These are phyloP conservation scores for Neostapfia colusana DNA, from an alignment of 176 grass and related monocot species.

Conservation along the genomic window DNA sequence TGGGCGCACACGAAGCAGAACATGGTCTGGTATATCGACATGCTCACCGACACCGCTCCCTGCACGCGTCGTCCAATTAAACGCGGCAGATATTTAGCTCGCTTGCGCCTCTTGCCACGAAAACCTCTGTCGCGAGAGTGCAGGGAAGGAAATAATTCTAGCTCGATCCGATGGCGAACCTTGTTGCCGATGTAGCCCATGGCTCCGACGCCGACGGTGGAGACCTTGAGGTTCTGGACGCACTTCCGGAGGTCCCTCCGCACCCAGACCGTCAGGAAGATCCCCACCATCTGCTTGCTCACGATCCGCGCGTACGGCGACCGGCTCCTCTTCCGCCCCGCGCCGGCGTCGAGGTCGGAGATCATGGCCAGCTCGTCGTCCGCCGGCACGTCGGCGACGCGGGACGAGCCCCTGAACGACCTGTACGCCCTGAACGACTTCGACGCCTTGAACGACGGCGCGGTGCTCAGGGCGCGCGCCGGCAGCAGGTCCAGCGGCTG, in stretches of 20 bases:
- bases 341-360: slow-evolving; percentile 31
- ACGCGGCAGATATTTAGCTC: too few relatives aligned
- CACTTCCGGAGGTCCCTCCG: slow-evolving; percentile 58
- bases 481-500: slow-evolving; percentile 71
- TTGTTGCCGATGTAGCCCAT: slow-evolving; percentile 99
- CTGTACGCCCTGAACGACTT: slow-evolving; percentile 41
- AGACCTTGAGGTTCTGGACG: slow-evolving; percentile 86
- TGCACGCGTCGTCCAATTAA: too few relatives aligned
- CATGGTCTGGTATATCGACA: slow-evolving; percentile 93
- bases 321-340: slow-evolving; percentile 48
- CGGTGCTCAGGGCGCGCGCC: background rate
- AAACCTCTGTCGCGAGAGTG: too few relatives aligned
- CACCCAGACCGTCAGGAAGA: slow-evolving; percentile 88
- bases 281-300: slow-evolving; percentile 96
- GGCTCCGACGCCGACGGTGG: slow-evolving; percentile 87
- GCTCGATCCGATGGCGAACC: too few relatives aligned
- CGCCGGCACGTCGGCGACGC: slow-evolving; percentile 12
- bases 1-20: slow-evolving; percentile 93
- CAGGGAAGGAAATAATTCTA: too few relatives aligned
- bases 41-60: slow-evolving; percentile 87
- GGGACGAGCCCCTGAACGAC: slow-evolving; percentile 40
- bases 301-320: slow-evolving; percentile 74
- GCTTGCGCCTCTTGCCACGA: too few relatives aligned
- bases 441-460: slow-evolving; percentile 48
- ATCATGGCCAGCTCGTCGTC: slow-evolving; percentile 32